phyloP scores from a whole-genome alignment of 2,329 filamentous ascomycete species.

The Sporothrix brasiliensis region DNA sequence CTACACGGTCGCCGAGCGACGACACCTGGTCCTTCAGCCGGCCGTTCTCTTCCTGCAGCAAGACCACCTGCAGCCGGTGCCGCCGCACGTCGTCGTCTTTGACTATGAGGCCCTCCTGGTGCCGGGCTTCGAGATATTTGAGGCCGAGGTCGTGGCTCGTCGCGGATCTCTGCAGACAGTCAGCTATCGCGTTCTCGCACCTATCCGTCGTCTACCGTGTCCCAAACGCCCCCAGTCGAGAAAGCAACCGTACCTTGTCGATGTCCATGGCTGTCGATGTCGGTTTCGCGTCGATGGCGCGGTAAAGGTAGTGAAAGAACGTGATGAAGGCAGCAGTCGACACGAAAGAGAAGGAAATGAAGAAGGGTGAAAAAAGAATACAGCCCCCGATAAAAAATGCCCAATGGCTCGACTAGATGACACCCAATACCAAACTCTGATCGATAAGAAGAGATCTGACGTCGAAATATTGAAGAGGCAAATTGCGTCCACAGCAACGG shows the following conservation, averaged over 20 bases:
- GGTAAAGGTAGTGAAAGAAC: background rate
- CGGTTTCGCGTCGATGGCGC: slow-evolving; percentile 1
- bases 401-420: background rate
- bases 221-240: no score
- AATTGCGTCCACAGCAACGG: slow-evolving; percentile 19
- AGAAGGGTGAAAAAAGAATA: slow-evolving; percentile 2
- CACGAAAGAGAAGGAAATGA: background rate
- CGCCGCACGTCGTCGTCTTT: slow-evolving; percentile 76
- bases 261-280: slow-evolving; percentile 28
- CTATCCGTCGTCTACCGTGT: no score
- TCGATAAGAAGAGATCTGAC: slow-evolving; percentile 23
- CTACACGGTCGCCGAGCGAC: slow-evolving; percentile 62
- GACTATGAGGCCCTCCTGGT: slow-evolving; percentile 67
- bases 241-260: slow-evolving; percentile 20
- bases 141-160: slow-evolving; percentile 64
- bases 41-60: slow-evolving; percentile 76
- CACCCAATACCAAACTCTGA: background rate
- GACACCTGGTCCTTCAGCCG: slow-evolving; percentile 65
- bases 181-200: background rate
- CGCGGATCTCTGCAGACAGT: slow-evolving; percentile 47
- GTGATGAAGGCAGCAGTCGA: background rate
- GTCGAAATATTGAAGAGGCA: slow-evolving; percentile 11
- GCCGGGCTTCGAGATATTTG: slow-evolving; percentile 66
- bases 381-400: slow-evolving; percentile 16
- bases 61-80: slow-evolving; percentile 67